Percentiles rank a stretch among this genome's conserved stretches.
Conservation (phyloP, 2,329 filamentous ascomycete genomes). For the Sclerotinia minor region DNA sequence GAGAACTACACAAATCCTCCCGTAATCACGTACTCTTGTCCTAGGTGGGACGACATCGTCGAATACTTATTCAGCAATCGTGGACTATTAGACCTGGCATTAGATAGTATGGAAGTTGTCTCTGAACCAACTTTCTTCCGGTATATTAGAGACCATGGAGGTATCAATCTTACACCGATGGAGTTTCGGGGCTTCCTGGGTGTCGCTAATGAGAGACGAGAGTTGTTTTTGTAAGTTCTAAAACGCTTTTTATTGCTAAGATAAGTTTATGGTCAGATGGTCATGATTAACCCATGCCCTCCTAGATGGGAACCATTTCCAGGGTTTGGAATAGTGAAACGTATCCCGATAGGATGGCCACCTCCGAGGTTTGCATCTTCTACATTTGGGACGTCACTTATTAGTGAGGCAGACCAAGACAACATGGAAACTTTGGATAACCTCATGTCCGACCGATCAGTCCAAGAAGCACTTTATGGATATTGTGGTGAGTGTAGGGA, state of each 20-base stretch:
- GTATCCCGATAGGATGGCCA: conserved; percentile 5
- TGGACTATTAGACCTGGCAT: not conserved
- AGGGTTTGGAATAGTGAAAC: conserved; percentile 1
- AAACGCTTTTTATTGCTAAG: no score
- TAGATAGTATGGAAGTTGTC: conserved; percentile 9
- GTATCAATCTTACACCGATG: not conserved
- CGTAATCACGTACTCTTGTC: not conserved
- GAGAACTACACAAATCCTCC: not conserved
- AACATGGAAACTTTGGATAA: conserved; percentile 12
- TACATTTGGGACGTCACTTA: not conserved
- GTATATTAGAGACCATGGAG: conserved; percentile 7
- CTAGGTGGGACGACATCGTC: not conserved
- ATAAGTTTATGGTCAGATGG: no score
- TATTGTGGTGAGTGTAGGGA: conserved; percentile 12
- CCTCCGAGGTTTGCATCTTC: not conserved
- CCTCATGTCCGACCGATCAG: conserved; percentile 3
- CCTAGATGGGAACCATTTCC: conserved; percentile 12
- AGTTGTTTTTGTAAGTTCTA: conserved; percentile 12
- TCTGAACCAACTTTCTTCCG: not conserved
- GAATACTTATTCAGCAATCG: not conserved
- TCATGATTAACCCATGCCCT: not conserved
- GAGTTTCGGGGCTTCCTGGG: conserved; percentile 11
- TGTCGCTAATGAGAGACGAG: not conserved
- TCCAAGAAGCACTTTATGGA: not conserved
- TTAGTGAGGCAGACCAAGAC: not conserved